These are phyloP conservation scores for Umbelopsis sp. DNA, from an alignment of 192 early-diverging fungal species.

Conservation along the genomic window DNA sequence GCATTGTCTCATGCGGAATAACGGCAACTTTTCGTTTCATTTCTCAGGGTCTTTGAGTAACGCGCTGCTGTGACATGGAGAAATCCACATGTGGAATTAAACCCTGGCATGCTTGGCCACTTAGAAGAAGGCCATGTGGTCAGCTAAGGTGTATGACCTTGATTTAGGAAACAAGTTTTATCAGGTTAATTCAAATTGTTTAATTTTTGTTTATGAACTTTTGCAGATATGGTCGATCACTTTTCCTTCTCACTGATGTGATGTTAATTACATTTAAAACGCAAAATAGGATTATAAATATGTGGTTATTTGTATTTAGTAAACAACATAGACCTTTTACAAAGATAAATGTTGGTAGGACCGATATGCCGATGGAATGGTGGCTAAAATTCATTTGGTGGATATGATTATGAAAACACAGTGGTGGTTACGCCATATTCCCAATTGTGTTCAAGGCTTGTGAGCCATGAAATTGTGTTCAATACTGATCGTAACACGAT, in stretches of 20 bases:
- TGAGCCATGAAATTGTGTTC: background rate
- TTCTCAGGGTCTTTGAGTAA: constrained; percentile 16
- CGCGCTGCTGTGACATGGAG: constrained; percentile 7
- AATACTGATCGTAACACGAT: background rate
- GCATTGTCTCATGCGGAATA: background rate
- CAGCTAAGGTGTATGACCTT: background rate
- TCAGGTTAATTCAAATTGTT: too few species aligned
- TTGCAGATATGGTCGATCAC: too few species aligned
- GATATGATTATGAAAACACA: constrained; percentile 6
- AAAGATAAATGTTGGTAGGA: background rate
- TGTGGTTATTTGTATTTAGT: background rate
- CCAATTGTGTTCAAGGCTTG: constrained; percentile 5
- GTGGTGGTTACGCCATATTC: constrained; percentile 9
- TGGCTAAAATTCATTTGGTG: background rate
- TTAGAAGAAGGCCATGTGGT: background rate
- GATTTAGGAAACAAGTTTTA: background rate
- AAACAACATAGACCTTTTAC: background rate
- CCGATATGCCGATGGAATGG: background rate
- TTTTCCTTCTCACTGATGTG: too few species aligned
- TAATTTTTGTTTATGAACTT: too few species aligned
- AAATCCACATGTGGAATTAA: background rate
- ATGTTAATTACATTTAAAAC: too few species aligned
- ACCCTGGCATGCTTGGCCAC: constrained; percentile 3
- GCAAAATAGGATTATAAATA: too few species aligned
- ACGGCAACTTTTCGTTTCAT: background rate